Evolutionary conservation across 2,329 filamentous ascomycete species (phyloP).

Genomic region (Exophiala sideris): DNA sequence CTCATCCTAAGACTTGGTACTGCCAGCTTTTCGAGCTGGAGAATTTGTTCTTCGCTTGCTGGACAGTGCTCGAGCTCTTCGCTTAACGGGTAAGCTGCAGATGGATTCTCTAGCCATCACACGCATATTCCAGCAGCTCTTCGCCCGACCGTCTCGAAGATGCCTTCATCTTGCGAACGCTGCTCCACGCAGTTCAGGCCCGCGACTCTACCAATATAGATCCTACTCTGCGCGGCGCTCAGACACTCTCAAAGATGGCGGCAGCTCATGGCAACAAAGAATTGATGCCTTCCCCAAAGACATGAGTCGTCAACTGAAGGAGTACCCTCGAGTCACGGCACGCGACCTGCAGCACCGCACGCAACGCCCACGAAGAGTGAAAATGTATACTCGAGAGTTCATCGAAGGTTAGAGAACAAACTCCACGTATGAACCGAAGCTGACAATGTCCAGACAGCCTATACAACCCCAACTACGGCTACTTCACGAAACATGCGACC

Average conservation of each 20-base stretch:
- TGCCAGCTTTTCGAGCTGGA: no score
- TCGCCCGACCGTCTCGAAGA: constrained; percentile 67
- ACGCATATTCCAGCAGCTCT: constrained; percentile 80
- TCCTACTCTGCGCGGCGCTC: constrained; percentile 39
- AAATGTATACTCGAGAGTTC: constrained; percentile 97
- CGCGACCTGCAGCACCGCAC: constrained; percentile 67
- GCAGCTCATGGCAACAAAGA: constrained; percentile 82
- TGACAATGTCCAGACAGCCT: constrained; percentile 65
- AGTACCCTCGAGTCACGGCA: constrained; percentile 82
- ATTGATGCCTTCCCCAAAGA: constrained; percentile 71
- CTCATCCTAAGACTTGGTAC: no score
- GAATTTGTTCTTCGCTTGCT: no score
- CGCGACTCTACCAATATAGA: constrained; percentile 31
- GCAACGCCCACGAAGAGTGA: constrained; percentile 79
- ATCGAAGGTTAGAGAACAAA: constrained; percentile 67
- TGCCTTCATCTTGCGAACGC: constrained; percentile 40
- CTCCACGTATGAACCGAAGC: neutral
- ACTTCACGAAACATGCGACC: constrained; percentile 93
- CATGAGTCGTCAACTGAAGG: constrained; percentile 72
- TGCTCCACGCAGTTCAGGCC: constrained; percentile 18
- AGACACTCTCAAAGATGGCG: constrained; percentile 47
- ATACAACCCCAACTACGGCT: constrained; percentile 92
- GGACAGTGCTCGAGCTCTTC: no score
- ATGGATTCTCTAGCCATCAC: constrained; percentile 82
- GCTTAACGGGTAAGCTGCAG: neutral